Conservation (phyloP, 257 asterid species). For the Capsicum rhomboideum region DNA sequence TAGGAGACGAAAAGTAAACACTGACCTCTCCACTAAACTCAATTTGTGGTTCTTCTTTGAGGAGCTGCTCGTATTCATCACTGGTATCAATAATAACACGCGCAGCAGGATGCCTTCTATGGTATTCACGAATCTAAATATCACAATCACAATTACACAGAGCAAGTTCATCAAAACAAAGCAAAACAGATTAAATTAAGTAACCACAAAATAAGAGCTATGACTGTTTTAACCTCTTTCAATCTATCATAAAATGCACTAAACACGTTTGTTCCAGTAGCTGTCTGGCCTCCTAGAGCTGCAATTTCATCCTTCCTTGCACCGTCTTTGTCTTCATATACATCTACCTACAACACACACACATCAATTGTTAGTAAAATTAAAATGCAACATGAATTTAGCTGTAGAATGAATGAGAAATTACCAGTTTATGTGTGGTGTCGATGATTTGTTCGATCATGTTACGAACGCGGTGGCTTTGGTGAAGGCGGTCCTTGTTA, state of each 20-base stretch:
- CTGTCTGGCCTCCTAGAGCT: constrained; percentile 90
- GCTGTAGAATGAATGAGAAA: background rate
- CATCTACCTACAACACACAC: constrained; percentile 44
- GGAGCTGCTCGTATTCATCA: constrained; percentile 86
- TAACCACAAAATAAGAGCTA: background rate
- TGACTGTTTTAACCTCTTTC: constrained; percentile 56
- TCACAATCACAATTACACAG: background rate
- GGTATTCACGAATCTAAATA: constrained; percentile 86
- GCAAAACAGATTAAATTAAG: too few species aligned
- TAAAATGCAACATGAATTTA: background rate
- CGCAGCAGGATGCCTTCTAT: constrained; percentile 80
- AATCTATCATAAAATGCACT: constrained; percentile 92
- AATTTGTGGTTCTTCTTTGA: constrained; percentile 75
- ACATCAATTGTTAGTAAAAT: background rate
- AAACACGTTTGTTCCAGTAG: constrained; percentile 71
- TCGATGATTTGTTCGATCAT: constrained; percentile 73
- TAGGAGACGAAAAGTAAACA: background rate
- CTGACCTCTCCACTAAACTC: constrained; percentile 95
- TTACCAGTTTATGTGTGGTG: constrained; percentile 63
- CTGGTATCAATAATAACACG: constrained; percentile 59
- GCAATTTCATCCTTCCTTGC: constrained; percentile 97
- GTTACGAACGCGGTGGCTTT: constrained; percentile 88
- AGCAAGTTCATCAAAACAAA: background rate
- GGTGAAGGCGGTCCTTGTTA: constrained; percentile 75
- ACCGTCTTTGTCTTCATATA: constrained; percentile 75